phyloP scores from a whole-genome alignment of 2,329 filamentous ascomycete species.

The Aspergillus luchuensis region DNA sequence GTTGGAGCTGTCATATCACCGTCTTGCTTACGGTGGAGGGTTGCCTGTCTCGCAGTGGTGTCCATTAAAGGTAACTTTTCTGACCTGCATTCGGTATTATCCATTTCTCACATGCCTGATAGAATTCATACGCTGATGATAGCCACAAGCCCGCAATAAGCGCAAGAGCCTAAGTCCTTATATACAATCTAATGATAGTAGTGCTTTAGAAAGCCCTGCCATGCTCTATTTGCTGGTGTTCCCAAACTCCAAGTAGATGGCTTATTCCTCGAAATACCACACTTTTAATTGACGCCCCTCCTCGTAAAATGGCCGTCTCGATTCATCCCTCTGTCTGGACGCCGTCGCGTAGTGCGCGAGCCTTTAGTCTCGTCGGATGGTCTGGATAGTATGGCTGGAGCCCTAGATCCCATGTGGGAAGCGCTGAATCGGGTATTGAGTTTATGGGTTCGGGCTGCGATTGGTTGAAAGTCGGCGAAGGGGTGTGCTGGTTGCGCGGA shows the following conservation, averaged over 20 bases:
- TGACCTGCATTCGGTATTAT: no score
- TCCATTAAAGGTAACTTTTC: no score
- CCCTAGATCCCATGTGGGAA: slow-evolving; percentile 23
- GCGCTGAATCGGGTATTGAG: background rate
- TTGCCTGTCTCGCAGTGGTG: background rate
- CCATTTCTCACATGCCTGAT: no score
- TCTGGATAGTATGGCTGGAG: slow-evolving; percentile 24
- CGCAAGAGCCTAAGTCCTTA: background rate
- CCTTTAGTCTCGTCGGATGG: slow-evolving; percentile 8
- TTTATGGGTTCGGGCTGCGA: background rate
- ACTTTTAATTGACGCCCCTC: no score
- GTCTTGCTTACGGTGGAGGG: background rate
- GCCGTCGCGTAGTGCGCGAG: background rate
- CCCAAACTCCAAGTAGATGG: background rate
- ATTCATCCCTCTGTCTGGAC: background rate
- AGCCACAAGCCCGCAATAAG: no score
- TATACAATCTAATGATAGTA: background rate
- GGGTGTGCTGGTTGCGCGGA: background rate
- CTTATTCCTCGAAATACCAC: no score
- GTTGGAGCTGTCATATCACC: no score
- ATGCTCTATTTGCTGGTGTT: background rate
- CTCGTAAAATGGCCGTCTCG: background rate
- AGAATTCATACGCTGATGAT: no score
- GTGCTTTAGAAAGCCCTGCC: background rate
- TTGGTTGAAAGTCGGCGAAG: background rate